A percentile compares a stretch with the other conserved stretches of the same genome.
Evolutionary conservation across 2,329 filamentous ascomycete species (phyloP).

Genomic region (Trichothecium roseum): DNA sequence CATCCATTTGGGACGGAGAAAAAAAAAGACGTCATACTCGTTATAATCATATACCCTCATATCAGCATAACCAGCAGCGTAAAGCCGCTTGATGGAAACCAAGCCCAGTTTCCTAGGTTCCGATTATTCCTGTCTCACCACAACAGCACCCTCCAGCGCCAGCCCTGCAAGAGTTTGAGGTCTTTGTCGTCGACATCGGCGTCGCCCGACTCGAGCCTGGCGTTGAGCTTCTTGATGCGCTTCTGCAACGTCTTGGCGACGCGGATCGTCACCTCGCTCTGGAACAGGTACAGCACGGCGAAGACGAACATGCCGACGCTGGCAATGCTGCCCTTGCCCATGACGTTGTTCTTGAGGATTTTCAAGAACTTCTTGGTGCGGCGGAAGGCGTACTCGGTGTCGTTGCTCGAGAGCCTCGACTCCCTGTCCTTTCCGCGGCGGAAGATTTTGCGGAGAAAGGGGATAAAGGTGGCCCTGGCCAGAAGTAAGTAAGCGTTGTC

Average conservation of each 20-base stretch:
- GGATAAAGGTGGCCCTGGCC: constrained; percentile 38
- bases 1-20: too few relatives aligned
- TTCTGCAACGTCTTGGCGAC: constrained; percentile 41
- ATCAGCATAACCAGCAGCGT: background rate
- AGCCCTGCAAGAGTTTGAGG: constrained; percentile 37
- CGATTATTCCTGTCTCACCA: too few relatives aligned
- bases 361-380: constrained; percentile 38
- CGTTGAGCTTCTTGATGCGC: constrained; percentile 35
- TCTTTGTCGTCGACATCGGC: constrained; percentile 36
- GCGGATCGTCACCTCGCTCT: constrained; percentile 45
- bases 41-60: background rate
- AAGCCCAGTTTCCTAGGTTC: too few relatives aligned
- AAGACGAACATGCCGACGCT: constrained; percentile 44
- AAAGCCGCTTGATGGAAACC: too few relatives aligned
- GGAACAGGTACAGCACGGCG: constrained; percentile 46
- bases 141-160: constrained; percentile 45
- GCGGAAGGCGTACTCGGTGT: constrained; percentile 47
- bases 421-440: constrained; percentile 30
- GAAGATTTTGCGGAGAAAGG: constrained; percentile 40
- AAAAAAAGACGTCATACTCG: background rate
- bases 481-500: background rate
- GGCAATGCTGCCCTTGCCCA: constrained; percentile 34
- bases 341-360: constrained; percentile 35
- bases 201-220: constrained; percentile 36
- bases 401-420: constrained; percentile 28